Percentiles rank a stretch among this genome's conserved stretches.
Conservation (phyloP, 148 eudicot genomes). For the Rhododendron henanense region DNA sequence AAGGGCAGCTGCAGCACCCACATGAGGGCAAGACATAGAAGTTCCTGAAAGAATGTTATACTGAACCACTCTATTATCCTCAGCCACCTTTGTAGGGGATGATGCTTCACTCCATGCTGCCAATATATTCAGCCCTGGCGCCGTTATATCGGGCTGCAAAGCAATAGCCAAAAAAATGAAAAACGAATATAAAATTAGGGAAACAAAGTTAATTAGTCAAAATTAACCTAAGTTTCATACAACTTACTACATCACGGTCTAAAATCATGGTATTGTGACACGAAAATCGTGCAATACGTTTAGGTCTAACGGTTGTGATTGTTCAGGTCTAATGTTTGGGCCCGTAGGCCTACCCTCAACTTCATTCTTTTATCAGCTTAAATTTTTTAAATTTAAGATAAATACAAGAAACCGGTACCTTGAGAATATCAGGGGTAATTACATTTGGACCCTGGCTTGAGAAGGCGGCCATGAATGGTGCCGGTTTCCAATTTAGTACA, state of each 20-base stretch:
- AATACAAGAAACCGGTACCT: conserved; percentile 30
- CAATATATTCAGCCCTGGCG: conserved; percentile 74
- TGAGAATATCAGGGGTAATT: conserved; percentile 60
- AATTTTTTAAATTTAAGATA: too few species aligned
- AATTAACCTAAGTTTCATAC: background rate
- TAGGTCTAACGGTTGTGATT: too few species aligned
- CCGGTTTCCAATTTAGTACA: conserved; percentile 32
- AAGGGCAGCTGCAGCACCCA: conserved; percentile 71
- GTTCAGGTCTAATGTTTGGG: too few species aligned
- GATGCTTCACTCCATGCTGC: conserved; percentile 81
- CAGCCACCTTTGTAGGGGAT: conserved; percentile 51
- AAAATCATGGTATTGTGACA: background rate
- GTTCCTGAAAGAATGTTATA: conserved; percentile 79
- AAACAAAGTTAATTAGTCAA: background rate
- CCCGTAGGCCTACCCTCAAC: too few species aligned
- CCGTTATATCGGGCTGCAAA: conserved; percentile 79
- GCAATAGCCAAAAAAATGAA: background rate
- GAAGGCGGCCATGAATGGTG: conserved; percentile 67
- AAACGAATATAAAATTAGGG: background rate
- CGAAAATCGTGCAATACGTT: background rate
- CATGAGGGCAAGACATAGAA: conserved; percentile 94
- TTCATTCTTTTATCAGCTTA: too few species aligned
- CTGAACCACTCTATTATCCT: conserved; percentile 47
- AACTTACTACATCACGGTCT: background rate
- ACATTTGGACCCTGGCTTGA: conserved; percentile 71